A percentile compares a stretch with the other conserved stretches of the same genome.
Evolutionary conservation across 2,329 filamentous ascomycete genomes (phyloP).

Genomic region (Phialophora macrospora): DNA sequence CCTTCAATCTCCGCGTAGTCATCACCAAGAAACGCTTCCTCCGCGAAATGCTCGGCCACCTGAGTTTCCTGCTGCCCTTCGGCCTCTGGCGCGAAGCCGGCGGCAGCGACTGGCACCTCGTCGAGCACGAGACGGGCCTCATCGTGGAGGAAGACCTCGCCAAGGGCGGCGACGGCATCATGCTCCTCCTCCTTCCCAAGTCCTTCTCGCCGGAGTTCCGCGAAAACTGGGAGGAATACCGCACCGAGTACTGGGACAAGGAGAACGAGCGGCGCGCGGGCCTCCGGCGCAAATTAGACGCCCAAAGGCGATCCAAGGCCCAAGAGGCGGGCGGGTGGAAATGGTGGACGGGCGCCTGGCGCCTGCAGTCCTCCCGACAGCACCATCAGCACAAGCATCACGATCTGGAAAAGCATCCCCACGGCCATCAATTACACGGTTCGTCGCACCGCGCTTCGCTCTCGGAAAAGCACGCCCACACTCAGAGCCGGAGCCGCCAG

Average conservation of each 20-base stretch:
- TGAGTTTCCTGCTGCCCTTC: slow-evolving; percentile 79
- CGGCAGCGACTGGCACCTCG: slow-evolving; percentile 71
- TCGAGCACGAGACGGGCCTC: slow-evolving; percentile 62
- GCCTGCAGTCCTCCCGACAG: slow-evolving; percentile 44
- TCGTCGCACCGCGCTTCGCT: slow-evolving; percentile 26
- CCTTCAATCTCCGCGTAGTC: slow-evolving; percentile 96
- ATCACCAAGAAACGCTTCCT: slow-evolving; percentile 82
- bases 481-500: slow-evolving; percentile 36
- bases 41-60: slow-evolving; percentile 73
- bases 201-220: slow-evolving; percentile 93
- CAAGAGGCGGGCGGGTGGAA: slow-evolving; percentile 73
- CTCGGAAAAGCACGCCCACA: slow-evolving; percentile 26
- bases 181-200: slow-evolving; percentile 87
- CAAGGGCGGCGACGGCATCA: slow-evolving; percentile 87
- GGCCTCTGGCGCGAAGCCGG: slow-evolving; percentile 58
- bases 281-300: slow-evolving; percentile 71
- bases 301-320: slow-evolving; percentile 67
- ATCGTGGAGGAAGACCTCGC: slow-evolving; percentile 87
- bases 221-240: slow-evolving; percentile 95
- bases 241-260: slow-evolving; percentile 93
- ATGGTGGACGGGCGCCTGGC: slow-evolving; percentile 80
- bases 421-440: slow-evolving; percentile 35
- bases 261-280: slow-evolving; percentile 87
- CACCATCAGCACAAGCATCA: slow-evolving; percentile 28
- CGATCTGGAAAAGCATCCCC: slow-evolving; percentile 41